Evolutionary conservation across 805 yeast genomes (phyloP).

Genomic region (Metschnikowia shivogae): DNA sequence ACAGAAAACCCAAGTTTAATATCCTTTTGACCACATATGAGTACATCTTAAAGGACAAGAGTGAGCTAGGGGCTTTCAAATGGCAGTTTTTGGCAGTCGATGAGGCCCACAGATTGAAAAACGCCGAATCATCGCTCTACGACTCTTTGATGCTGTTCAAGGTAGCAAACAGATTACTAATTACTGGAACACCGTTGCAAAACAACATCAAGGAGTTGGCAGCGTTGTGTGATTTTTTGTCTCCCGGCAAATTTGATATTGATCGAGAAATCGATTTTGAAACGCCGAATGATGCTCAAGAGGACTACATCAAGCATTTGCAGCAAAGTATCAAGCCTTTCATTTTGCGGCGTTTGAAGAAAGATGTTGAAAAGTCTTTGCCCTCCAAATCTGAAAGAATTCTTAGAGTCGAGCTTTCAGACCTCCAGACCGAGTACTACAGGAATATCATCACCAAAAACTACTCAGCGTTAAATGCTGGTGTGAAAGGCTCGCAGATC

Average conservation of each 20-base stretch:
- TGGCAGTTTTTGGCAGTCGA: slow-evolving; percentile 99
- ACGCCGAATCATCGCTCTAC: slow-evolving; percentile 88
- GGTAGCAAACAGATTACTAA: slow-evolving; percentile 77
- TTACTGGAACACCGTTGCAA: slow-evolving; percentile 98
- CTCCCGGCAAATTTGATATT: slow-evolving; percentile 90
- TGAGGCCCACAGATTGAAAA: slow-evolving; percentile 95
- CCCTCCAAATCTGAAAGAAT: slow-evolving; percentile 96
- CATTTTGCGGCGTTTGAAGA: slow-evolving; percentile 87
- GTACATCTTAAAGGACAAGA: slow-evolving; percentile 85
- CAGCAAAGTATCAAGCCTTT: slow-evolving; percentile 87
- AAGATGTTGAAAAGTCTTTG: slow-evolving; percentile 94
- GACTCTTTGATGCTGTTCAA: slow-evolving; percentile 82
- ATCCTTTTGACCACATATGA: slow-evolving; percentile 93
- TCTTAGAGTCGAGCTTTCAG: slow-evolving; percentile 90
- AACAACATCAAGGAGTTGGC: slow-evolving; percentile 94
- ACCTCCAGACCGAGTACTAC: slow-evolving; percentile 91
- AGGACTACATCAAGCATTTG: slow-evolving; percentile 77
- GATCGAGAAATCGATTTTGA: slow-evolving; percentile 96
- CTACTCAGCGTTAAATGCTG: slow-evolving; percentile 86
- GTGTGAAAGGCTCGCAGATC: slow-evolving; percentile 67
- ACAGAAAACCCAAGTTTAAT: slow-evolving; percentile 80
- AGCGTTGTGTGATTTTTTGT: slow-evolving; percentile 87
- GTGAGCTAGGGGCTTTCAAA: slow-evolving; percentile 72
- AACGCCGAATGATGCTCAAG: slow-evolving; percentile 81
- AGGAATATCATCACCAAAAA: slow-evolving; percentile 90